Conservation (phyloP, 148 eudicot species). For the Nepenthes gracilis region DNA sequence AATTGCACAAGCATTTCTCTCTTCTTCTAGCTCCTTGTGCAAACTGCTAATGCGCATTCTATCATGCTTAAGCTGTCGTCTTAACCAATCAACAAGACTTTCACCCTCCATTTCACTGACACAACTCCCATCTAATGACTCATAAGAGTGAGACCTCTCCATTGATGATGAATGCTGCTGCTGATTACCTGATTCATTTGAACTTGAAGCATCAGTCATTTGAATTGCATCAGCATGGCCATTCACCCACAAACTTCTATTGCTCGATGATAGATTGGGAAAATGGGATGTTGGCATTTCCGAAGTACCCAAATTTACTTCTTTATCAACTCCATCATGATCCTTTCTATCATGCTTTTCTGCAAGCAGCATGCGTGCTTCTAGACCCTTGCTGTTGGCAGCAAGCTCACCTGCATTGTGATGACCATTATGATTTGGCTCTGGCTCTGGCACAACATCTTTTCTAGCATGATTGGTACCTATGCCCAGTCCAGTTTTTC, state of each 20-base stretch:
- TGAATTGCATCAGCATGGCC: conserved; percentile 16
- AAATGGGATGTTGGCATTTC: not conserved
- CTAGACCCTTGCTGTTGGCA: conserved; percentile 3
- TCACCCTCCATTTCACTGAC: conserved; percentile 40
- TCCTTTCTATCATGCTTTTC: conserved; percentile 1
- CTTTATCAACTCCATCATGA: conserved; percentile 1
- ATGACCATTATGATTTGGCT: conserved; percentile 8
- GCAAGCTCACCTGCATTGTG: conserved; percentile 2
- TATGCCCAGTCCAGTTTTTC: conserved; percentile 6
- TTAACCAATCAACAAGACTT: conserved; percentile 27
- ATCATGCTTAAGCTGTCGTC: conserved; percentile 37
- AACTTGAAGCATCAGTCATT: conserved; percentile 13
- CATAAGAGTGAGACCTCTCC: conserved; percentile 27
- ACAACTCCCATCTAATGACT: conserved; percentile 29
- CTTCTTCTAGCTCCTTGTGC: conserved; percentile 61
- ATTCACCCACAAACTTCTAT: conserved; percentile 6
- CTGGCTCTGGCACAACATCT: conserved; percentile 5
- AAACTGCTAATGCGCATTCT: conserved; percentile 24
- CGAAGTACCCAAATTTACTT: too few species aligned
- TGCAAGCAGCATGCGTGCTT: not conserved
- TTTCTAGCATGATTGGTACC: conserved; percentile 8
- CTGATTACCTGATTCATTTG: conserved; percentile 4
- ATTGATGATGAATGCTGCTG: conserved; percentile 10
- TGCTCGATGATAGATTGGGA: conserved; percentile 2
- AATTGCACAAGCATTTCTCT: conserved; percentile 59